Percentiles rank a stretch among this genome's conserved stretches.
phyloP scores from a whole-genome alignment of 2,329 filamentous ascomycete genomes.

The Aspergillus brasiliensis region DNA sequence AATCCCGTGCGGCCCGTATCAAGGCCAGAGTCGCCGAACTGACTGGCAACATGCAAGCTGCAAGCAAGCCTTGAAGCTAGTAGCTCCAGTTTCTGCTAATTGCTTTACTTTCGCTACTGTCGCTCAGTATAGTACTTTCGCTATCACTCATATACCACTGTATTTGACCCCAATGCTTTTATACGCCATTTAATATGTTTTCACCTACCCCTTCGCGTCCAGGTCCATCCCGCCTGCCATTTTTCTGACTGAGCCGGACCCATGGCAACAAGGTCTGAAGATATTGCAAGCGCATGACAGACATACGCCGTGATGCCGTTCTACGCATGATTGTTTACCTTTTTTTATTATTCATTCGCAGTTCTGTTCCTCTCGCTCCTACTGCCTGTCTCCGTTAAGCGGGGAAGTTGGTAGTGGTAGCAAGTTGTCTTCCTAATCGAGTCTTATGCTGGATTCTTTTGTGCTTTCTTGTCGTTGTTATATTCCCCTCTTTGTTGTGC shows the following conservation, averaged over 20 bases:
- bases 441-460: slow-evolving; percentile 13
- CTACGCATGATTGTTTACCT: slow-evolving; percentile 12
- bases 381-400: background rate
- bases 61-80: slow-evolving; percentile 16
- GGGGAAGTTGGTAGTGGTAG: background rate
- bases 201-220: background rate
- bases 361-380: background rate
- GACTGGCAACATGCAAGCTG: slow-evolving; percentile 76
- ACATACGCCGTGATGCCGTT: slow-evolving; percentile 19
- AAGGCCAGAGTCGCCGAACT: slow-evolving; percentile 95
- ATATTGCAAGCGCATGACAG: slow-evolving; percentile 11
- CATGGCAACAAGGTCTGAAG: slow-evolving; percentile 1
- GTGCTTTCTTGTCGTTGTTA: slow-evolving; percentile 19
- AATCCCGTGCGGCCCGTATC: slow-evolving; percentile 94
- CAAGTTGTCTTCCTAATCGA: slow-evolving; percentile 15
- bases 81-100: background rate
- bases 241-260: background rate
- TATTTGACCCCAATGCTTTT: background rate
- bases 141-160: slow-evolving; percentile 1
- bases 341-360: slow-evolving; percentile 12
- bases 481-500: slow-evolving; percentile 36
- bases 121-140: slow-evolving; percentile 15
- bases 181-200: slow-evolving; percentile 4
- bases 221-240: background rate
- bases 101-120: background rate